Evolutionary conservation across 306 rosid species (phyloP), one percentile per base, ranked within the genome.

Genomic region (Gynostemma pentaphyllum): DNA sequence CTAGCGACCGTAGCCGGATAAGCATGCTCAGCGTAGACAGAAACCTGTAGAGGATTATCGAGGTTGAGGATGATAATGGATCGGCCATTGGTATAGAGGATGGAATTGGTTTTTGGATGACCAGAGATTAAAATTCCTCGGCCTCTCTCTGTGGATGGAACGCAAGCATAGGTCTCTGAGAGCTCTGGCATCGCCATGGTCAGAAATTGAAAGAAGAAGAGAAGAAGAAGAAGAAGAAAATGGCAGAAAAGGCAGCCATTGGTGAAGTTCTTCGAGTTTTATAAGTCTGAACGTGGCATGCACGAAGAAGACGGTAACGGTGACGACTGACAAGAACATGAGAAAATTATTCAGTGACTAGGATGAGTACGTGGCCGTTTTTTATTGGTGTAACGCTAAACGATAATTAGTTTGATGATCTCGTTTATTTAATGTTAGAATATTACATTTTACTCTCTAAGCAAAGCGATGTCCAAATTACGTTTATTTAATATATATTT

Each of bases 121-220:
- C 94, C 95, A 68, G 99, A 84, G 75, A 92, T 92, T 12, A 92
- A 76, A 65, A 92, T 92, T 29, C 99, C 99, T 1, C 95, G 83
- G 68, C 99, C 99, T 8, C 99, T 90, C 83, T 92, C 95, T 6
- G 90, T 79, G 5, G 90, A 72, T 0, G 96, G 90, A 48, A 80
- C 81, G 78, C 94, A 84, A 9, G 96, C 83, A 66, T 86, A 92
- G 10, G 99, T 82, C 78, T 86, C 99, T 5, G 74, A 66, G 29
- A 88, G 82, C 69, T 80, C 69, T 13, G 86, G 39, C 91, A 86
- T 82, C 29, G 64, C 69, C 55, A 6, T 12, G 67, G 15, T n/a
- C 18, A 24, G 48, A 22, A 2, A 24, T 11, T 34, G 0, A 19
- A 60, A 60, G 29, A 36, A 21, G 66, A 61, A 39, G 29, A 27